Evolutionary conservation across 1,284 basidiomycete species (phyloP), one percentile per base, ranked within the genome.

Genomic region (Coniophora puteana): DNA sequence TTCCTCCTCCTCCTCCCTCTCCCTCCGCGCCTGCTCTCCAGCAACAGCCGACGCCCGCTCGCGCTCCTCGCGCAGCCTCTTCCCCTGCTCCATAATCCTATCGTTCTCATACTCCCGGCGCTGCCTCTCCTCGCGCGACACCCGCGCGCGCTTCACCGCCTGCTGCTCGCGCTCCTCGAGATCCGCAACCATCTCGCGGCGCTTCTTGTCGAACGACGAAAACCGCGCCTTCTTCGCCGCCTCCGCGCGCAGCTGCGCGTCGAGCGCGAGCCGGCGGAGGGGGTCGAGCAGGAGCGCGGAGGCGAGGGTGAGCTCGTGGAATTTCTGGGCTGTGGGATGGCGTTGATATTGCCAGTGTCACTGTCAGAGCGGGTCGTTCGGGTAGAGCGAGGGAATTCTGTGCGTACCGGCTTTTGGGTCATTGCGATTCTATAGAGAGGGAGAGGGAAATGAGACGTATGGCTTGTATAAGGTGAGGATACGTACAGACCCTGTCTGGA

Each of bases 201-300:
- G 75, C 60, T 93, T 92, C 43, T 68, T 74, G 53, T 93, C 88
- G 59, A 83, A 89, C 10, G 76, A 67, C 5, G 89, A 75, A 53
- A 82, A 90, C 10, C 89, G 78, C 39, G 82, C 80, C 31, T 80
- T 80, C 41, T 80, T 76, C 5, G 82, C 85, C 17, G 80, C 72
- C 46, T 89, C 82, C 2, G 84, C 64, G 39, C 88, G 81, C 8
- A 89, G 66, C 55, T 87, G 86, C 1, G 84, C 85, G 55, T 93
- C 89, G 28, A 94, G 68, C 4, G 83, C 88, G n/a, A 89, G 74
- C 17, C 92, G 81, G 38, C 89, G 82, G 6, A 86, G 68, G 0
- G 88, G 88, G 53, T 95, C 89, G 44, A 89, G 80, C 3, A 97
- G 72, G 14, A 93, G 75, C 51, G 92, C 88, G 49, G 91, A 88